Percentiles rank a stretch among this genome's conserved stretches.
Evolutionary conservation across 805 yeast species (phyloP).

Genomic region (Scheffersomyces ergatensis): DNA sequence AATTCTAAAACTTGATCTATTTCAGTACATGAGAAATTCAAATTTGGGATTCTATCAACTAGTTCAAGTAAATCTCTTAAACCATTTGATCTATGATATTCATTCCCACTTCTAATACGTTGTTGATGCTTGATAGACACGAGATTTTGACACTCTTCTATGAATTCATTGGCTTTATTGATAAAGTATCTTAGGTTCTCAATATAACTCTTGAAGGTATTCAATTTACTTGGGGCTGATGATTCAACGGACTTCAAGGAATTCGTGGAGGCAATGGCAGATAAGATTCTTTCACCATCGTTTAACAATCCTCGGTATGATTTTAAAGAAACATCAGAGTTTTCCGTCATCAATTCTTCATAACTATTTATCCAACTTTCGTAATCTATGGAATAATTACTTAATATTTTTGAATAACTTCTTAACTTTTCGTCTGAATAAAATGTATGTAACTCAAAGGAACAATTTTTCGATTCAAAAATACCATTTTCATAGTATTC

Average conservation of each 20-base stretch:
- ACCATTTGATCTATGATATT: constrained; percentile 5
- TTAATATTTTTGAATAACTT: constrained; percentile 31
- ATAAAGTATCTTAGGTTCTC: constrained; percentile 41
- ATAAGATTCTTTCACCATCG: constrained; percentile 57
- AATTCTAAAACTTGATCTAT: constrained; percentile 57
- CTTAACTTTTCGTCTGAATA: constrained; percentile 54
- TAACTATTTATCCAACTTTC: constrained; percentile 52
- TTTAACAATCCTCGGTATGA: constrained; percentile 39
- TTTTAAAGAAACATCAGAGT: constrained; percentile 47
- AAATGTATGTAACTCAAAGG: constrained; percentile 43
- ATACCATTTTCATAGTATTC: constrained; percentile 11
- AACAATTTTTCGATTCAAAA: background rate
- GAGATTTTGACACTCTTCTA: constrained; percentile 52
- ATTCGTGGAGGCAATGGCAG: constrained; percentile 29
- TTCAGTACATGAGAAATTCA: constrained; percentile 57
- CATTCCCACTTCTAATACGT: constrained; percentile 38
- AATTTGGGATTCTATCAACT: constrained; percentile 44
- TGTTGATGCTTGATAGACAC: constrained; percentile 52
- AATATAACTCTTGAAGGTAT: constrained; percentile 7
- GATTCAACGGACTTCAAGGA: constrained; percentile 7
- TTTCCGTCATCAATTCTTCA: constrained; percentile 34
- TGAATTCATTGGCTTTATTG: constrained; percentile 47
- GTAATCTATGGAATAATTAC: constrained; percentile 43
- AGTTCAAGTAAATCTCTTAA: constrained; percentile 28
- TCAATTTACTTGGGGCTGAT: constrained; percentile 4